Evolutionary conservation across 2,329 filamentous ascomycete genomes (phyloP), one percentile per base, ranked within the genome.

Genomic region (Emmonsiellopsis sp.): DNA sequence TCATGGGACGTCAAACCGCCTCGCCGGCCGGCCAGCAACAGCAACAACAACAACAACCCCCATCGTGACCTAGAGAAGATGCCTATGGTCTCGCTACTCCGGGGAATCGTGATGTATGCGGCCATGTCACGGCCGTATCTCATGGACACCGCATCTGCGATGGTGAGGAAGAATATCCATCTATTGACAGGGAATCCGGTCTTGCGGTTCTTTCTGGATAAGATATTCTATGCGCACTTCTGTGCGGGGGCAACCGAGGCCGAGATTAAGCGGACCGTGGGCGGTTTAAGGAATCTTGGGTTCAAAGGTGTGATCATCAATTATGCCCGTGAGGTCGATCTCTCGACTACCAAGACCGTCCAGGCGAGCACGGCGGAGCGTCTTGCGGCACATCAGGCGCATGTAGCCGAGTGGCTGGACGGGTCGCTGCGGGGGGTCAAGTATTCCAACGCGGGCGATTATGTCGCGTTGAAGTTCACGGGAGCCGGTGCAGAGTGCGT

Each of bases 401-500:
- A 64, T 54, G 65, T 75, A 3, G 63, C 71, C 9, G 61, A 68
- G 43, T 82, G 79, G 79, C 67, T 74, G 42, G 68, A 77, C 31
- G 78, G 77, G 3, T 80, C 77, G 5, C 60, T 82, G 46, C 68
- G 74, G 54, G 81, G 78, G 0, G 67, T 82, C 1, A 68, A 74
- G 10, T 77, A 80, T 72, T 69, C 78, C 2, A 71, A 71, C 34
- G 62, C 70, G n/a, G 75, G 74, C 3, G 77, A 79, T 56, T 78
- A 74, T 57, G 65, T 79, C 39, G 76, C 74, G 17, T 63, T 80
- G 53, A 80, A 80, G 72, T 77, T 93, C 76, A 90, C 86, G 1
- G 90, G 90, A 7, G 87, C 91, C 8, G 90, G 58, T n/a, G 43
- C 54, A 32, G 55, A 55, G 43, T 54, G 54, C 49, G 58, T 60